Conservation (phyloP, 768 basidiomycete species). For the Naematelia encephala region DNA sequence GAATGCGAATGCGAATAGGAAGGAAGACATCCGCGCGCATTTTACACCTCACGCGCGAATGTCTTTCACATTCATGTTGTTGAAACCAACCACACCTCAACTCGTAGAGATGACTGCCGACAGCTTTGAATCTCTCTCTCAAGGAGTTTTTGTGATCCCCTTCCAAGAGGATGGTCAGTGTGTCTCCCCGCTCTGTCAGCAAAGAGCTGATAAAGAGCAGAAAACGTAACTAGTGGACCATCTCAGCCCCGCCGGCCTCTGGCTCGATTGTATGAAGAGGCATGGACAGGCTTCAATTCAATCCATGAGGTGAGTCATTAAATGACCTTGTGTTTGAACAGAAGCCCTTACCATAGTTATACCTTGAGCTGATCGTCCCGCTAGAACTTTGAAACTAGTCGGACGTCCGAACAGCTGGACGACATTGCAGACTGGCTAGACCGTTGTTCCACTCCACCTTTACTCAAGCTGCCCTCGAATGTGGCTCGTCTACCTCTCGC, state of each 20-base stretch:
- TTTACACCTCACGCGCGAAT: not conserved
- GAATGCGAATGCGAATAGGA: too few relatives aligned
- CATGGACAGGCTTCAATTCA: not conserved
- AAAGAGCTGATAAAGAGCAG: too few relatives aligned
- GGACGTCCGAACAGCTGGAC: conserved; percentile 33
- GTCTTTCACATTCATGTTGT: not conserved
- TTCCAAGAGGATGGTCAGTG: not conserved
- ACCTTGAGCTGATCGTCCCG: not conserved
- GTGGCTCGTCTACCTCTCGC: conserved; percentile 28
- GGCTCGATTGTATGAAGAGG: not conserved
- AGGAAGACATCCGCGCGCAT: too few relatives aligned
- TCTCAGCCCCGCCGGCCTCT: not conserved
- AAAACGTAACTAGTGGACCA: too few relatives aligned
- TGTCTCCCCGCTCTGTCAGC: too few relatives aligned
- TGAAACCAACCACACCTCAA: not conserved
- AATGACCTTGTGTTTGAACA: too few relatives aligned
- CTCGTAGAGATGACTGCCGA: not conserved
- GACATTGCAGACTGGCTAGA: conserved; percentile 42
- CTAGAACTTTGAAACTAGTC: conserved; percentile 24
- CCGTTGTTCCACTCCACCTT: conserved; percentile 14
- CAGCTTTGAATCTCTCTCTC: not conserved
- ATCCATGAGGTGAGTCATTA: not conserved
- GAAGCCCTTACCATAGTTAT: too few relatives aligned
- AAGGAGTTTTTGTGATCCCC: not conserved
- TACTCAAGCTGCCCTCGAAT: conserved; percentile 12